These are phyloP conservation scores for Naganishia onofrii DNA, from an alignment of 768 basidiomycete genomes.

Conservation along the genomic window DNA sequence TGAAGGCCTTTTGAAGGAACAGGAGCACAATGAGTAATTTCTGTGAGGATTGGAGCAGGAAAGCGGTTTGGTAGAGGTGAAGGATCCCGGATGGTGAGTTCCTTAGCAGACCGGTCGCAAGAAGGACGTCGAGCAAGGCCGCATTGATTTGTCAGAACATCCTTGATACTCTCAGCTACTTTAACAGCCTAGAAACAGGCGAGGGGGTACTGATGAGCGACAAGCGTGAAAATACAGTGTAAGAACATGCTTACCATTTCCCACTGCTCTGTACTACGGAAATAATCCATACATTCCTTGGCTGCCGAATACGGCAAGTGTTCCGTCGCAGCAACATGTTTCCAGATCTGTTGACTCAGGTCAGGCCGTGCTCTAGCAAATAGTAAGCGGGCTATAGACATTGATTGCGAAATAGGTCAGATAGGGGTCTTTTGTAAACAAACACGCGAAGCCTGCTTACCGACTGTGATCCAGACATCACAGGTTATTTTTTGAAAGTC, in stretches of 20 bases:
- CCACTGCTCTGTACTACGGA: neutral
- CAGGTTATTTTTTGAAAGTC: neutral
- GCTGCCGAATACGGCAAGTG: slow-evolving; percentile 6
- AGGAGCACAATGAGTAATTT: no score
- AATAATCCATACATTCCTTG: slow-evolving; percentile 8
- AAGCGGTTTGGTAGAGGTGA: no score
- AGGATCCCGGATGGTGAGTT: no score
- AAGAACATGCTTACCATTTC: neutral
- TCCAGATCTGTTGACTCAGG: neutral
- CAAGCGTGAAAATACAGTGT: neutral
- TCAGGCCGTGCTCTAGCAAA: slow-evolving; percentile 12
- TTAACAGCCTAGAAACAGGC: neutral
- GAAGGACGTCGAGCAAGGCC: neutral
- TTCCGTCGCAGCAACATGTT: neutral
- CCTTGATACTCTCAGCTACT: neutral
- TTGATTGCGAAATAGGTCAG: neutral
- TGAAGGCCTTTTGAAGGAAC: no score
- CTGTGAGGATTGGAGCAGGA: no score
- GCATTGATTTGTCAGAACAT: neutral
- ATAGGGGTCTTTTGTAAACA: neutral
- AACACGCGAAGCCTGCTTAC: neutral
- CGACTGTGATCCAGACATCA: neutral
- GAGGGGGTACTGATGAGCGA: neutral
- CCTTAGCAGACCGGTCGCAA: neutral
- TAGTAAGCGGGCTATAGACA: neutral